A percentile compares a stretch with the other conserved stretches of the same genome.
These are phyloP conservation scores for Arabidopsis hybrid DNA, from an alignment of 441 rosid genomes.

Conservation along the genomic window DNA sequence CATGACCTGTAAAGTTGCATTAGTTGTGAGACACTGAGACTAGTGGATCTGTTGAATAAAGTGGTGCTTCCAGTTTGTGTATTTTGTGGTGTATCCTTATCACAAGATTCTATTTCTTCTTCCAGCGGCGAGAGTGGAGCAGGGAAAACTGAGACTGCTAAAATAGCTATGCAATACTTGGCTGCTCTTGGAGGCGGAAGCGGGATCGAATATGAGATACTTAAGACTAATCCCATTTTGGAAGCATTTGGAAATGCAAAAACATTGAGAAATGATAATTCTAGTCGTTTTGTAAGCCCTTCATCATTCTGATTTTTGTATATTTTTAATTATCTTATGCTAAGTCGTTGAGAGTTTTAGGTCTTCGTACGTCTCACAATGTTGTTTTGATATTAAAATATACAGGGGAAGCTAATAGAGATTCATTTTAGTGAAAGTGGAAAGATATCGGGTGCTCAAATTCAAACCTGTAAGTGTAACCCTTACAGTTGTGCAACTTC, in stretches of 20 bases:
- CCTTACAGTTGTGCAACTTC: slow-evolving; percentile 24
- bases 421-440: slow-evolving; percentile 98
- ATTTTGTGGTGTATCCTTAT: slow-evolving; percentile 32
- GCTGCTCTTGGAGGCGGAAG: slow-evolving; percentile 99
- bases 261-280: slow-evolving; percentile 94
- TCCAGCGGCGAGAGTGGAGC: slow-evolving; percentile 99
- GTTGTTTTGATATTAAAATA: slow-evolving; percentile 39
- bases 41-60: slow-evolving; percentile 8
- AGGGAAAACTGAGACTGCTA: slow-evolving; percentile 99
- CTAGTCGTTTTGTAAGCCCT: slow-evolving; percentile 97
- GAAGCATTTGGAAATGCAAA: slow-evolving; percentile 99
- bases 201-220: slow-evolving; percentile 96
- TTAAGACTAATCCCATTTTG: slow-evolving; percentile 95
- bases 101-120: slow-evolving; percentile 45
- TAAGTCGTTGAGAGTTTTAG: background rate
- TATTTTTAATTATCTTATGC: background rate
- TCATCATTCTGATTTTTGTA: slow-evolving; percentile 37
- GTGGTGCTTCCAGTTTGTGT: slow-evolving; percentile 19
- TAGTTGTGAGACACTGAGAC: slow-evolving; percentile 9
- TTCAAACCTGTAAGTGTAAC: slow-evolving; percentile 92
- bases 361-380: slow-evolving; percentile 17
- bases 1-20: slow-evolving; percentile 21
- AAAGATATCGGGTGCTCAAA: slow-evolving; percentile 96
- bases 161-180: slow-evolving; percentile 99
- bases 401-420: slow-evolving; percentile 96